These are phyloP conservation scores for Geotrichum restrictum DNA, from an alignment of 1,139 yeast species.

Conservation along the genomic window DNA sequence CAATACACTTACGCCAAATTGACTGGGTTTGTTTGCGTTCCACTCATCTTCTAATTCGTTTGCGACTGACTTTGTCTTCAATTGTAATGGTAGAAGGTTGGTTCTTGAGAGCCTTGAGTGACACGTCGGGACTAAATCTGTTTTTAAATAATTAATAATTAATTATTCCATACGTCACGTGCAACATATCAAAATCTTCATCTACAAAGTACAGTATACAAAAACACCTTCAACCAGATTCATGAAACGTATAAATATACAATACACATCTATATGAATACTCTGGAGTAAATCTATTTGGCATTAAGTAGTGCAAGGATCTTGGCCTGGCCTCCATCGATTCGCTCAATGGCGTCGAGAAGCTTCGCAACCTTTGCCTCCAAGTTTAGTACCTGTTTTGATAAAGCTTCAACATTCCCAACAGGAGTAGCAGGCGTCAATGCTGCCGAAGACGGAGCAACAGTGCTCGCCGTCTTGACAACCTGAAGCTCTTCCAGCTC, in stretches of 20 bases:
- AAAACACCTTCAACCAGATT: background rate
- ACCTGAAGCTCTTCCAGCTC: slow-evolving; percentile 10
- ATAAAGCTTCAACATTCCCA: slow-evolving; percentile 15
- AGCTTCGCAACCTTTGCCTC: slow-evolving; percentile 46
- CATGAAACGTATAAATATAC: background rate
- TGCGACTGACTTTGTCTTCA: background rate
- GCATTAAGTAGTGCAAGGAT: slow-evolving; percentile 8
- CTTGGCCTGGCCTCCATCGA: slow-evolving; percentile 16
- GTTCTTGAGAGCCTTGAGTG: background rate
- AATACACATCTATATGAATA: no score
- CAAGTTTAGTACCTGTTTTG: slow-evolving; percentile 29
- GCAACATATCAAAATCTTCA: background rate
- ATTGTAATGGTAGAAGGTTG: background rate
- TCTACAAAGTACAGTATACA: no score
- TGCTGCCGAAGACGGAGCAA: background rate
- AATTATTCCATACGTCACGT: background rate
- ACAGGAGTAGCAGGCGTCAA: slow-evolving; percentile 11
- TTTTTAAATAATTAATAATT: no score
- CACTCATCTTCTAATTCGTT: slow-evolving; percentile 9
- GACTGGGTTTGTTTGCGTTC: slow-evolving; percentile 18
- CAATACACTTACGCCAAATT: slow-evolving; percentile 13
- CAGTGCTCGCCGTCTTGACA: slow-evolving; percentile 10
- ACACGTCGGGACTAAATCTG: slow-evolving; percentile 2
- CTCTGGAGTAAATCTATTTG: slow-evolving; percentile 1
- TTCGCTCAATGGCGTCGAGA: slow-evolving; percentile 8